Evolutionary conservation across 2,329 filamentous ascomycete species (phyloP), one percentile per base, ranked within the genome.

Genomic region (Neofusicoccum kwambonambiense): DNA sequence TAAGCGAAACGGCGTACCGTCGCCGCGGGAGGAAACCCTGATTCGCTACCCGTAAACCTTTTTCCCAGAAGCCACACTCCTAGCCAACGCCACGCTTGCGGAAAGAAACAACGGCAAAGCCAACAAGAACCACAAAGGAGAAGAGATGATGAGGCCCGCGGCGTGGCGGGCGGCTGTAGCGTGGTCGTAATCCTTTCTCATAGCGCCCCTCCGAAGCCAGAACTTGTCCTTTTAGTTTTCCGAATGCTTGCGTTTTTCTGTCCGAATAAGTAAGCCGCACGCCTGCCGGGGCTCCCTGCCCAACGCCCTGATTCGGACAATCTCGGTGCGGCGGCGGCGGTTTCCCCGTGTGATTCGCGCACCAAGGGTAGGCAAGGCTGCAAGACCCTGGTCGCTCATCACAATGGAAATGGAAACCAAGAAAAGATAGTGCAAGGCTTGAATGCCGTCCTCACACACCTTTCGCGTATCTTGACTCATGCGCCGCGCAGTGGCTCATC

Each of bases 1-100:
- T 58, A 60, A 60, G 56, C 56, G 56, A 60, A 60, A 60, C 56
- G 56, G 42, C 56, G 56, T 60, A 60, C 56, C 56, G 56, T 60
- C 56, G 41, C 42, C 56, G 42, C 56, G 56, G 56, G 56, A 60
- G 6, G 42, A 60, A 60, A 60, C 56, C 56, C 56, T 60, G 56
- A 60, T 60, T 60, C 56, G 56, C 56, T 60, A 60, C 44, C 56
- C 41, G 56, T 60, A 47, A 60, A 34, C 56, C 56, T 60, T 60
- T 60, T 60, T 37, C 42, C 42, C 9, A 37, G 42, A 47, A 60
- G 41, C 56, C 42, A 42, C 56, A 60, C 56, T 60, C 56, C 56
- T 37, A 60, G 56, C 42, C 56, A 60, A 60, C 56, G 56, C 56
- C 56, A 60, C 56, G 56, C 56, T 60, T 60, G 56, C 42, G 27